Conservation (phyloP, 2,329 filamentous ascomycete species). For the Sporothrix curviconia region DNA sequence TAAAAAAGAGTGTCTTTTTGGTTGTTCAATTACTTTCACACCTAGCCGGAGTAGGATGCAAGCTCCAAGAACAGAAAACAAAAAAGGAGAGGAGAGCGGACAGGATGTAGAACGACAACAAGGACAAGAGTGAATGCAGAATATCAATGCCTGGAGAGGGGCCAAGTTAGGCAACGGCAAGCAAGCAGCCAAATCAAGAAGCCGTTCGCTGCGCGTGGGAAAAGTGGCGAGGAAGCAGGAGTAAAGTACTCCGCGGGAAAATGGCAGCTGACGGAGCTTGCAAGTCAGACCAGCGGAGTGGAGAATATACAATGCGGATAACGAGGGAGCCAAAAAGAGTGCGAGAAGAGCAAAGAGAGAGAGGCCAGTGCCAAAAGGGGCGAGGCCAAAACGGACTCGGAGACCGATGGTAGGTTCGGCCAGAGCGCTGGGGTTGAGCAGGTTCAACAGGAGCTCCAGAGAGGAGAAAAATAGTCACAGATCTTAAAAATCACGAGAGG, state of each 20-base stretch:
- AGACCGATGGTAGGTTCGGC: no score
- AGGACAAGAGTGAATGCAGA: not conserved
- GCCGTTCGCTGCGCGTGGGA: not conserved
- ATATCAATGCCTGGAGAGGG: not conserved
- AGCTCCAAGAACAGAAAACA: not conserved
- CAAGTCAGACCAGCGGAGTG: not conserved
- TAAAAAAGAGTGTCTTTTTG: not conserved
- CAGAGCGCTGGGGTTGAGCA: no score
- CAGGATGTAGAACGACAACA: not conserved
- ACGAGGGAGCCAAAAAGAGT: not conserved
- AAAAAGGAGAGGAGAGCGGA: not conserved
- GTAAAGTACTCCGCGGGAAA: no score
- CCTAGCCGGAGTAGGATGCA: not conserved
- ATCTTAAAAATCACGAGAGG: not conserved
- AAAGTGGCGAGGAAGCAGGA: not conserved
- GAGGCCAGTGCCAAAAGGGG: not conserved
- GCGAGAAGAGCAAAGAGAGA: not conserved
- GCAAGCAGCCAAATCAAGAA: not conserved
- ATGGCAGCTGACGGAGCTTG: not conserved
- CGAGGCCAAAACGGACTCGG: not conserved
- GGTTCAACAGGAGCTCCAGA: not conserved
- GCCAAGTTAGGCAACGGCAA: not conserved
- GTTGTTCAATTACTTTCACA: not conserved
- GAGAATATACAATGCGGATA: slow-evolving; percentile 5
- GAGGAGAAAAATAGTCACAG: not conserved